Evolutionary conservation across 2,329 filamentous ascomycete species (phyloP).

Genomic region (Pestalotiopsis sp.): DNA sequence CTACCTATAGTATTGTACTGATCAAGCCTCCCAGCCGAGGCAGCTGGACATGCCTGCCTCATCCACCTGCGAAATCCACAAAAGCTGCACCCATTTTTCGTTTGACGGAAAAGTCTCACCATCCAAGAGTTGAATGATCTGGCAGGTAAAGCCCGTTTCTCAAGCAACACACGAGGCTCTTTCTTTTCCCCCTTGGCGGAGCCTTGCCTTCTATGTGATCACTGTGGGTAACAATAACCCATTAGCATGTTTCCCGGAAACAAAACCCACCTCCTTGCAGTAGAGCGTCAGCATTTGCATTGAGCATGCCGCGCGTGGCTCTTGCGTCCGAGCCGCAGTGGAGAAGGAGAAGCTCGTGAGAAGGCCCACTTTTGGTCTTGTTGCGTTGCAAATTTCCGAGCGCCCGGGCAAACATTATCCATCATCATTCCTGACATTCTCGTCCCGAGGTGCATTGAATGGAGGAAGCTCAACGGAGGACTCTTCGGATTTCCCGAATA

Average conservation of each 20-base stretch:
- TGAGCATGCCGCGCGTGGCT: neutral
- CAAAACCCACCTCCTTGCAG: neutral
- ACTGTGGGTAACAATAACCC: neutral
- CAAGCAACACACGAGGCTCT: neutral
- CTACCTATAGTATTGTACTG: too few relatives aligned
- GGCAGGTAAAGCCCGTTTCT: neutral
- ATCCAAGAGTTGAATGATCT: neutral
- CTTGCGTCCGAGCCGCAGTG: neutral
- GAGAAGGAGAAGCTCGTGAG: neutral
- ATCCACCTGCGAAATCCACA: neutral
- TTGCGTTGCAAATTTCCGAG: neutral
- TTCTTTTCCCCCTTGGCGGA: neutral
- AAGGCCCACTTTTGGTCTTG: neutral
- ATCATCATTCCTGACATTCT: neutral
- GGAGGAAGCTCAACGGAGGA: too few relatives aligned
- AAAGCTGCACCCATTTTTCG: neutral
- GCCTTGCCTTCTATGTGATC: neutral
- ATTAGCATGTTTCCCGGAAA: neutral
- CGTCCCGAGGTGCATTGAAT: neutral
- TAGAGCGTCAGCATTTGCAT: neutral
- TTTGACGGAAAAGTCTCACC: neutral
- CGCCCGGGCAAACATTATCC: neutral
- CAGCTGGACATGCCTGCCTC: neutral
- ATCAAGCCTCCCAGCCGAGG: too few relatives aligned
- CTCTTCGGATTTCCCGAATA: too few relatives aligned